Evolutionary conservation across 2,329 filamentous ascomycete species (phyloP).

Genomic region (Dactylonectria estremocensis): DNA sequence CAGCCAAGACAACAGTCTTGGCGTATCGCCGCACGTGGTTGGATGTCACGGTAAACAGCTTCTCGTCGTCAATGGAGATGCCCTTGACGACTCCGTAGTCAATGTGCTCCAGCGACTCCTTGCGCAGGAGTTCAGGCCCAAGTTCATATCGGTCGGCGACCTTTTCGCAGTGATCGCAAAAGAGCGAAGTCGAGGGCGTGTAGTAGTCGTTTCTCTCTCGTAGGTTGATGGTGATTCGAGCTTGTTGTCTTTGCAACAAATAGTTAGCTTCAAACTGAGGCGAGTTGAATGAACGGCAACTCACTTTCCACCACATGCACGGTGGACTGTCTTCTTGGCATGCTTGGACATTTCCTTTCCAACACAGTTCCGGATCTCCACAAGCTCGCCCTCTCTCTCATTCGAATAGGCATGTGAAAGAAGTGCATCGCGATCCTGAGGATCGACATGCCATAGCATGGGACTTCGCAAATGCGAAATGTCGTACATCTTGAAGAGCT

Average conservation of each 20-base stretch:
- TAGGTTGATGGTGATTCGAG: slow-evolving; percentile 72
- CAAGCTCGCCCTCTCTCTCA: slow-evolving; percentile 73
- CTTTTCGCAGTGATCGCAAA: slow-evolving; percentile 73
- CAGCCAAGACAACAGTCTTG: slow-evolving; percentile 77
- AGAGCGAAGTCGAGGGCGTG: slow-evolving; percentile 74
- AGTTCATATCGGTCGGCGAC: slow-evolving; percentile 70
- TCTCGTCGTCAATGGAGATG: slow-evolving; percentile 62
- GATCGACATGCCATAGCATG: slow-evolving; percentile 88
- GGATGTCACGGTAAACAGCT: slow-evolving; percentile 77
- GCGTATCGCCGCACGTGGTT: slow-evolving; percentile 69
- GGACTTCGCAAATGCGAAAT: slow-evolving; percentile 83
- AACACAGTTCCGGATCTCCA: slow-evolving; percentile 81
- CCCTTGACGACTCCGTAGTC: slow-evolving; percentile 67
- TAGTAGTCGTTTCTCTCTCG: slow-evolving; percentile 80
- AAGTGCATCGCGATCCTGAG: slow-evolving; percentile 80
- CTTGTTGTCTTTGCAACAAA: slow-evolving; percentile 53
- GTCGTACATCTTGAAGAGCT: slow-evolving; percentile 76
- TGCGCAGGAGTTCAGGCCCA: slow-evolving; percentile 66
- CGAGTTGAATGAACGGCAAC: slow-evolving; percentile 23
- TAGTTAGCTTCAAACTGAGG: background rate
- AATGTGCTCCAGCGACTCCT: slow-evolving; percentile 75
- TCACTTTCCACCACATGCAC: slow-evolving; percentile 60
- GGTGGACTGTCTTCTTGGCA: slow-evolving; percentile 72
- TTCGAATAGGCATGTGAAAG: slow-evolving; percentile 77
- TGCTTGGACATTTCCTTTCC: slow-evolving; percentile 88